Evolutionary conservation across 2,329 filamentous ascomycete genomes (phyloP), one percentile per base, ranked within the genome.

Genomic region (Nannizzia gypsea): DNA sequence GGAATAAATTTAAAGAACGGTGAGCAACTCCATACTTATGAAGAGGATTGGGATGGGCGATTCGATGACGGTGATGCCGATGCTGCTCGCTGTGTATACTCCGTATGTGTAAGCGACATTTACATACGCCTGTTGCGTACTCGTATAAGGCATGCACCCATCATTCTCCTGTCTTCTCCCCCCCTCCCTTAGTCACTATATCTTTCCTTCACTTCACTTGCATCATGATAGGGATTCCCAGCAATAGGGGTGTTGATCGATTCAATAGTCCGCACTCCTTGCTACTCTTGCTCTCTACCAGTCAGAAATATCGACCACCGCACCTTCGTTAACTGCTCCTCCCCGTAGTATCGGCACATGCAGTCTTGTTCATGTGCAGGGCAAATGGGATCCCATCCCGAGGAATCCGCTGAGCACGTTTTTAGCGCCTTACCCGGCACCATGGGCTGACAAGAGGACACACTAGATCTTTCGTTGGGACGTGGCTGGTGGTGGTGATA

Each of bases 381-480:
- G 28, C 50, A 54, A 36, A 54, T 54, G 50, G 50, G 50, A 54
- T 34, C 13, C 50, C 26, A 54, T 54, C 50, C 50, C 50, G 50
- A 54, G 50, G 22, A 54, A 34, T 54, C 50, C 50, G 50, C n/a
- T 34, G 26, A 54, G 34, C 50, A 54, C 50, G 50, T 54, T 54
- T 34, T 54, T 54, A 54, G 50, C 50, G 50, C 50, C 26, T 54
- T 54, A 54, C 50, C 50, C 50, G 50, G 26, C 50, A 34, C 50
- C n/a, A 17, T 34, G 50, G 50, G 26, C 50, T 54, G 50, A 54
- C 50, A 54, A n/a, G 50, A 54, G 50, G 24, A n/a, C 9, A 36
- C 9, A 36, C 13, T n/a, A 42, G n/a, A 42, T 42, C 15, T n/a
- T 42, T 42, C 15, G 6, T 42, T 42, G 38, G 38, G 38, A 42